Base-by-base conservation (phyloP, 306 rosid genomes). In the Castanea crenata region DNA sequence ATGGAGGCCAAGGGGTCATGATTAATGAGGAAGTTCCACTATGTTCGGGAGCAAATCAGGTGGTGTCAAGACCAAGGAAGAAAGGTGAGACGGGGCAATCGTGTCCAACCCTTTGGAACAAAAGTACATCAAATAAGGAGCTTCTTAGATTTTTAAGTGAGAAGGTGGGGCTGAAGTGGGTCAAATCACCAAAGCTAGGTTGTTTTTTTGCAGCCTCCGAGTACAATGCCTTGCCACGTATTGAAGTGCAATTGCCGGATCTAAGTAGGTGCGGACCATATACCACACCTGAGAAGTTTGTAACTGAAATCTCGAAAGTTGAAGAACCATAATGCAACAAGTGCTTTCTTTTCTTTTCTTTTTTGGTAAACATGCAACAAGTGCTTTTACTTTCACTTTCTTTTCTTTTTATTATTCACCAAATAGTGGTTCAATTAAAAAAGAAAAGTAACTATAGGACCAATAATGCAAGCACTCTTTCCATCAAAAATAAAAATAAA, bases 81-180 rank as follows among this genome's bases (percentile, higher is more conserved):
- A 65, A 55, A 19, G 19, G 27, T 32, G 63, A 14, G 5, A 16
- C 54, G 27, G 74, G 21, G 38, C 55, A 67, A 31, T 67, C 80
- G 41, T 77, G 80, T 67, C 80, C 80, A 67, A 65, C 55, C 0
- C 1, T 65, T 31, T 32, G 65, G 67, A 16, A 31, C n/a, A 54
- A 21, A 20, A 67, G 65, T 32, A 34, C 9, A 9, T 51, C 64
- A 3, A 25, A n/a, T 0, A 77, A 34, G 34, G 46, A 51, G 63
- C 54, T 77, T n/a, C 6, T 76, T 9, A 65, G 80, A 20, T 67
- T 67, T 54, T 76, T 65, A 1, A 76, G 74, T 14, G 80, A 76
- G 1, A 76, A 11, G 54, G 63, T 19, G 27, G 78, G 69, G 16
- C 27, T 76, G 52, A 49, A 63, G n/a, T 63, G 63, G 79, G 73